Conservation (phyloP, 1,139 yeast genomes). For the Zhuliangozyma blackwelliae region DNA sequence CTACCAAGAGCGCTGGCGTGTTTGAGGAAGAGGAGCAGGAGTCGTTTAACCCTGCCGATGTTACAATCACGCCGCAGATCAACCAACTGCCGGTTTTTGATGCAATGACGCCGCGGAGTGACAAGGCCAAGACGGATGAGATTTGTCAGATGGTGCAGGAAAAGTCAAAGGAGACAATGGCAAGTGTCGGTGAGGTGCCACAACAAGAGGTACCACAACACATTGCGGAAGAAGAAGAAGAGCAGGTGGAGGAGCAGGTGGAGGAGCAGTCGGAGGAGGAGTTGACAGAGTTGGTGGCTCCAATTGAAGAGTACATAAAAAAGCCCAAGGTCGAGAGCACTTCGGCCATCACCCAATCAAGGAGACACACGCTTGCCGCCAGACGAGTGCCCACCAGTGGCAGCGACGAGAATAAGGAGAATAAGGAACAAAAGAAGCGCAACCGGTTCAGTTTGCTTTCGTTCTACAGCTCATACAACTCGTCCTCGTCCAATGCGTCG, state of each 20-base stretch:
- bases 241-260: neutral
- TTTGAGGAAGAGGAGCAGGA: constrained; percentile 2
- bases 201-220: too few species aligned
- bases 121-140: constrained; percentile 1
- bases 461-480: constrained; percentile 39
- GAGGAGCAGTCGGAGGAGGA: constrained; percentile 3
- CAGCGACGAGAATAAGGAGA: constrained; percentile 20
- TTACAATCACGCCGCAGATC: constrained; percentile 23
- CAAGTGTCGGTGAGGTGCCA: too few species aligned
- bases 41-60: neutral
- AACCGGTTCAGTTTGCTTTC: constrained; percentile 53
- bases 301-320: constrained; percentile 11
- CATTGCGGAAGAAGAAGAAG: constrained; percentile 1
- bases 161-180: constrained; percentile 1
- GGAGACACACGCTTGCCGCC: constrained; percentile 8
- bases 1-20: constrained; percentile 2
- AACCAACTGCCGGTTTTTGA: constrained; percentile 29
- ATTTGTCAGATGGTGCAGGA: constrained; percentile 3
- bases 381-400: constrained; percentile 1
- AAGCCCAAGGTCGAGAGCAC: constrained; percentile 1
- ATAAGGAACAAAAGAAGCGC: constrained; percentile 35
- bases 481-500: constrained; percentile 18
- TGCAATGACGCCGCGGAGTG: constrained; percentile 2
- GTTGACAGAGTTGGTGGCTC: constrained; percentile 8
- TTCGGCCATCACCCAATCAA: constrained; percentile 3